phyloP scores from a whole-genome alignment of 805 yeast species.

The Saccharomycopsis amapae region DNA sequence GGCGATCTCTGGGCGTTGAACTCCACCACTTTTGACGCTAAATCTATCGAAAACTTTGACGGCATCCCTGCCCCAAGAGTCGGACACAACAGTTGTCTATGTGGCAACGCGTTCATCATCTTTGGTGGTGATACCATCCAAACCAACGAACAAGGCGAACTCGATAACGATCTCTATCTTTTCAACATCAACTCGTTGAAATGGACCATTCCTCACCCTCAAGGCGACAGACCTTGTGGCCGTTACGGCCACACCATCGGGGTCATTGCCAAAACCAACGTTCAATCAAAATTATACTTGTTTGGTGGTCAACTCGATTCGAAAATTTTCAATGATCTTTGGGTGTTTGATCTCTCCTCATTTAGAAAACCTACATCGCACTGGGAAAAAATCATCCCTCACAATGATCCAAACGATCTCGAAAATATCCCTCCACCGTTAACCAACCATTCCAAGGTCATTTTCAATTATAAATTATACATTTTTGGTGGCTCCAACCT shows the following conservation, averaged over 20 bases:
- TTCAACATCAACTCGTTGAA: conserved; percentile 71
- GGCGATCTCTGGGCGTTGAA: conserved; percentile 82
- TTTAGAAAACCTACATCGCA: conserved; percentile 76
- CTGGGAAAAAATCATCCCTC: conserved; percentile 63
- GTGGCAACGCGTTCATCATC: conserved; percentile 91
- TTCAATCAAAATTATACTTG: conserved; percentile 57
- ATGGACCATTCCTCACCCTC: conserved; percentile 74
- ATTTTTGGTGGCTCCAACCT: conserved; percentile 91
- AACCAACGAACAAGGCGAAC: conserved; percentile 63
- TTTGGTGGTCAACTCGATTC: conserved; percentile 96
- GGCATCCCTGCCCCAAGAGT: conserved; percentile 92
- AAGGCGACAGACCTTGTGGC: conserved; percentile 76
- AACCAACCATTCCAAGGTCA: conserved; percentile 84
- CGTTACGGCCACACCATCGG: conserved; percentile 91
- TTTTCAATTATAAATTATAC: conserved; percentile 71
- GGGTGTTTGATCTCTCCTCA: conserved; percentile 78
- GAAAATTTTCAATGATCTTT: conserved; percentile 72
- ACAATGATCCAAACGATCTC: conserved; percentile 33
- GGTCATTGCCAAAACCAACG: conserved; percentile 57
- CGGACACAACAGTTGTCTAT: conserved; percentile 85
- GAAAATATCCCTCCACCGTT: conserved; percentile 61
- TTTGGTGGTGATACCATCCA: conserved; percentile 94
- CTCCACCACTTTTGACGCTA: conserved; percentile 35
- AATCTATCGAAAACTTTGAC: conserved; percentile 62
- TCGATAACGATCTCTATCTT: conserved; percentile 86